Conservation (phyloP, 495 filamentous ascomycete species). For the Polyplosphaeria fusca region DNA sequence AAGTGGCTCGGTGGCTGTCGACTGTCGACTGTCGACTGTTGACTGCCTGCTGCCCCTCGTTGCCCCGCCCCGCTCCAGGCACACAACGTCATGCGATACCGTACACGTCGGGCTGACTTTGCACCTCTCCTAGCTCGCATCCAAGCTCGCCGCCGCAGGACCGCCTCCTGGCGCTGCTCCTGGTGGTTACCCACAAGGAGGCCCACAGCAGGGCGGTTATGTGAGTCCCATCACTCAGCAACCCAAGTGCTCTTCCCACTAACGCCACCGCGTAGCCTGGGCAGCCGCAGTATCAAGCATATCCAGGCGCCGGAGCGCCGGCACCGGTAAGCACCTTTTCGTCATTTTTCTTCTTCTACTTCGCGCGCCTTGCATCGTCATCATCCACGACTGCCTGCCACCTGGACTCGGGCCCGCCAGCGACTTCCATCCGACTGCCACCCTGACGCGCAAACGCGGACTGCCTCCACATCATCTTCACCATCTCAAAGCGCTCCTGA, state of each 20-base stretch:
- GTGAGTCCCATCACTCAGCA: conserved; percentile 9
- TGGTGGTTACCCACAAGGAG: conserved; percentile 15
- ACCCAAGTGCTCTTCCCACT: neutral
- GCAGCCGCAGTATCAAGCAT: conserved; percentile 39
- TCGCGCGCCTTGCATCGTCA: conserved; percentile 24
- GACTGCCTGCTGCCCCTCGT: conserved; percentile 4
- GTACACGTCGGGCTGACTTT: conserved; percentile 16
- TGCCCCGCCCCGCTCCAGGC: conserved; percentile 7
- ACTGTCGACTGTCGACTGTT: no score
- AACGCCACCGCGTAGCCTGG: conserved; percentile 30
- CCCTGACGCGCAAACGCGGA: no score
- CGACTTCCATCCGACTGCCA: neutral
- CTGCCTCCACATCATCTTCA: no score
- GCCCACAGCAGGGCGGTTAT: conserved; percentile 26
- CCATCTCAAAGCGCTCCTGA: no score
- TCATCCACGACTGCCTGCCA: conserved; percentile 13
- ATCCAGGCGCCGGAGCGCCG: conserved; percentile 21
- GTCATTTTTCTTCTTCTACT: conserved; percentile 9
- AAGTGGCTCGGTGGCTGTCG: neutral
- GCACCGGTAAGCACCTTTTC: conserved; percentile 16
- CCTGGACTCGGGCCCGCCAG: neutral
- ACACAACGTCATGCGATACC: conserved; percentile 7
- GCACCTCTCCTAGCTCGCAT: conserved; percentile 27
- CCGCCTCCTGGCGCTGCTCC: conserved; percentile 20
- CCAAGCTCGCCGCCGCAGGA: conserved; percentile 30